Evolutionary conservation across 352 stramenopile species (phyloP).

Genomic region (Blastocystis sp.): DNA sequence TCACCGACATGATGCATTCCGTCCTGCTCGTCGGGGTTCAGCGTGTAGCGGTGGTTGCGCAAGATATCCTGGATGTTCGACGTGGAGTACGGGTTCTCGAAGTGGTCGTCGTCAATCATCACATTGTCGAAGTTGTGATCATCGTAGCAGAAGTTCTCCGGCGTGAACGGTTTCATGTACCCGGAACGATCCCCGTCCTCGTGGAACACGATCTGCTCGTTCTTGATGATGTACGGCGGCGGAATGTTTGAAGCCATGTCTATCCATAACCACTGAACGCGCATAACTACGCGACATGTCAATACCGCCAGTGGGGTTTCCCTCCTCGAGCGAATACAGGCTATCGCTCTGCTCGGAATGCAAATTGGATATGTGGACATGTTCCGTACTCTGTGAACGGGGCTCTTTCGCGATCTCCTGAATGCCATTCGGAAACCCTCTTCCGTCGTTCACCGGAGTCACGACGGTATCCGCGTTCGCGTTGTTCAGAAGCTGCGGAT

Average conservation of each 20-base stretch:
- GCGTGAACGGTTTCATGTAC: not conserved
- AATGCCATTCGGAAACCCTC: too few relatives aligned
- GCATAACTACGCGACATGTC: slow-evolving; percentile 21
- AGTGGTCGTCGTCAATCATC: slow-evolving; percentile 40
- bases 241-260: slow-evolving; percentile 43
- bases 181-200: not conserved
- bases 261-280: not conserved
- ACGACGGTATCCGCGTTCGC: too few relatives aligned
- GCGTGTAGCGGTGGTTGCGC: slow-evolving; percentile 14
- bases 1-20: not conserved
- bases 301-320: slow-evolving; percentile 2
- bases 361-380: not conserved
- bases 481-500: too few relatives aligned
- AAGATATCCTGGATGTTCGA: slow-evolving; percentile 64
- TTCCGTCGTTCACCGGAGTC: too few relatives aligned
- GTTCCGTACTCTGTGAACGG: not conserved
- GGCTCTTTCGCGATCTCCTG: not conserved
- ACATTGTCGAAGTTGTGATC: slow-evolving; percentile 58
- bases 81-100: slow-evolving; percentile 46
- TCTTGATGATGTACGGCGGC: slow-evolving; percentile 29
- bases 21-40: not conserved
- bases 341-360: not conserved
- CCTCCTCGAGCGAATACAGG: slow-evolving; percentile 17
- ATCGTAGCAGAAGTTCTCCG: slow-evolving; percentile 50
- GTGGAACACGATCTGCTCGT: slow-evolving; percentile 59